A percentile compares a stretch with the other conserved stretches of the same genome.
Evolutionary conservation across 495 filamentous ascomycete genomes (phyloP).

Genomic region (Neurospora africana): DNA sequence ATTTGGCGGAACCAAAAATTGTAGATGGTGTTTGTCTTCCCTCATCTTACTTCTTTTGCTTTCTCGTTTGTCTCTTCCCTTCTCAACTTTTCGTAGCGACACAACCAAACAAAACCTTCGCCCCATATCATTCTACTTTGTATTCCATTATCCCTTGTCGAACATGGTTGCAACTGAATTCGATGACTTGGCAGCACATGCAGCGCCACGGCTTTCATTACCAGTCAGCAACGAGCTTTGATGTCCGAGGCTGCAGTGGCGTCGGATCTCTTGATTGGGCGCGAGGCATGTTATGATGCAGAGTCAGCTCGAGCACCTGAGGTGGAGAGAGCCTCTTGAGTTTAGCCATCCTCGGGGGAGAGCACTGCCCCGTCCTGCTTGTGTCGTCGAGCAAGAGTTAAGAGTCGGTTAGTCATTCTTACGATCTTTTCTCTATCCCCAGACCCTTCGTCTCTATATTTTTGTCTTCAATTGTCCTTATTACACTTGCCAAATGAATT

Average conservation of each 20-base stretch:
- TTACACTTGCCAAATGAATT: background rate
- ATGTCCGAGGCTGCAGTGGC: background rate
- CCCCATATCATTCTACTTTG: too few species aligned
- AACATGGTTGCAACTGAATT: too few species aligned
- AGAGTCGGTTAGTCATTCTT: background rate
- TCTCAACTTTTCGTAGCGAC: too few species aligned
- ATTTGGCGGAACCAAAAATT: too few species aligned
- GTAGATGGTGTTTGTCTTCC: too few species aligned
- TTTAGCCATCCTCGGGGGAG: background rate
- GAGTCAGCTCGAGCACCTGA: background rate
- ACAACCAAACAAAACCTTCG: too few species aligned
- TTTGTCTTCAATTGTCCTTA: background rate
- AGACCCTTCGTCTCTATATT: background rate
- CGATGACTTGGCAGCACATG: too few species aligned
- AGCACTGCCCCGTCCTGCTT: background rate
- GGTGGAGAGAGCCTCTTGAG: background rate
- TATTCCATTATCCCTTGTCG: too few species aligned
- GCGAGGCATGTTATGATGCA: background rate
- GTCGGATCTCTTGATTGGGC: background rate
- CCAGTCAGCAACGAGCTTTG: background rate
- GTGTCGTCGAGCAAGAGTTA: background rate
- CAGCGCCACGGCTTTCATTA: too few species aligned
- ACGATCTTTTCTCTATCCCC: background rate
- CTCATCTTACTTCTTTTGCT: too few species aligned
- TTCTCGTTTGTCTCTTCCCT: too few species aligned